phyloP scores from a whole-genome alignment of 441 rosid species.

The Kokia cookei region DNA sequence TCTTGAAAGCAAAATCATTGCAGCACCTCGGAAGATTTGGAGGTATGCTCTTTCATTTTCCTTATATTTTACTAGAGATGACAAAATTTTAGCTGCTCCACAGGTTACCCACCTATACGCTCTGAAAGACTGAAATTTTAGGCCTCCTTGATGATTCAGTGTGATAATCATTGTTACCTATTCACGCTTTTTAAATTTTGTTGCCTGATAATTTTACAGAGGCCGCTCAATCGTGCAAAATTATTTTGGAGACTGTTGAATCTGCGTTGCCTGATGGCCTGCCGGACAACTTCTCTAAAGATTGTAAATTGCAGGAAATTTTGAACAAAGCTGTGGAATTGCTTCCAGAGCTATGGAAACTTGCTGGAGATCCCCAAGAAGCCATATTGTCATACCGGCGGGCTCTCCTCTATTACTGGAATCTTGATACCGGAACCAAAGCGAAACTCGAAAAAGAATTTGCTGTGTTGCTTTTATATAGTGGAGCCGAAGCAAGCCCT shows the following conservation, averaged over 20 bases:
- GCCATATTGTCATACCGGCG: constrained; percentile 37
- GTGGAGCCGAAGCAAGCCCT: constrained; percentile 43
- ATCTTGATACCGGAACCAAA: constrained; percentile 33
- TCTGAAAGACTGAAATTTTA: not conserved
- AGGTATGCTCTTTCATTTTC: constrained; percentile 16
- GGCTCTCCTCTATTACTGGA: constrained; percentile 45
- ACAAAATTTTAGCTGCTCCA: not conserved
- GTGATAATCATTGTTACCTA: not conserved
- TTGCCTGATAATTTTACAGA: constrained; percentile 23
- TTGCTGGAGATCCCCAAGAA: constrained; percentile 37
- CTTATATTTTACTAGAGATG: not conserved
- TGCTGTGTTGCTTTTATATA: constrained; percentile 39
- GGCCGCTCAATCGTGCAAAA: constrained; percentile 43
- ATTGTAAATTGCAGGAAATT: constrained; percentile 46
- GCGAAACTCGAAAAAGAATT: constrained; percentile 41
- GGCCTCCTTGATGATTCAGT: not conserved
- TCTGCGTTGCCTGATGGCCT: constrained; percentile 45
- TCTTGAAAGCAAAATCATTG: constrained; percentile 65
- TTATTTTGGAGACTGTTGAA: constrained; percentile 39
- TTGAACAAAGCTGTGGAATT: constrained; percentile 43
- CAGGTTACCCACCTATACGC: not conserved
- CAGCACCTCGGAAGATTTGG: constrained; percentile 55
- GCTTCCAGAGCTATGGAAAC: constrained; percentile 46
- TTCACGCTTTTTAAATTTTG: constrained; percentile 8
- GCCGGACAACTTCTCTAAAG: constrained; percentile 27